Evolutionary conservation across 2,329 filamentous ascomycete genomes (phyloP).

Genomic region (Blastomyces silverae): DNA sequence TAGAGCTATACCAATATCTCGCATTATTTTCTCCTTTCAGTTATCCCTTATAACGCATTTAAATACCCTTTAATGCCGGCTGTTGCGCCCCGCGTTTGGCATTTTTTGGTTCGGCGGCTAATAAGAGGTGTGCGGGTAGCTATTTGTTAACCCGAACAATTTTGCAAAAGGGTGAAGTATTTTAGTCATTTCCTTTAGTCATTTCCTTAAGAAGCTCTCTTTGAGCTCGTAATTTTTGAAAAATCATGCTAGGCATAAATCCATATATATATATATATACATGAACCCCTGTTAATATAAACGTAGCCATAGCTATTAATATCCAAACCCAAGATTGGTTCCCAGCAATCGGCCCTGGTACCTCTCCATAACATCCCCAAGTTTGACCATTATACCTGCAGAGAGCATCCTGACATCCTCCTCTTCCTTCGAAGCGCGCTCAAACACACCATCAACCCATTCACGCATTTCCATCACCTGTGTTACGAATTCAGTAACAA

Average conservation of each 20-base stretch:
- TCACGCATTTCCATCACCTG: slow-evolving; percentile 79
- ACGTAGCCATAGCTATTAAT: slow-evolving; percentile 22
- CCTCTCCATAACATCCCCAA: slow-evolving; percentile 74
- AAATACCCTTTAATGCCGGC: neutral
- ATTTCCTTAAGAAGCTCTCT: neutral
- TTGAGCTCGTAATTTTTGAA: neutral
- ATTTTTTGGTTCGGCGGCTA: neutral
- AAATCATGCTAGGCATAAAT: neutral
- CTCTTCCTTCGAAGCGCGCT: slow-evolving; percentile 43
- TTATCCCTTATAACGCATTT: neutral
- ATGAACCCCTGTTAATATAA: neutral
- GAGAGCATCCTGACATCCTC: slow-evolving; percentile 52
- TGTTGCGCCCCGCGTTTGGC: neutral
- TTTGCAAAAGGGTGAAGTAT: neutral
- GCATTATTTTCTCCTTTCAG: neutral
- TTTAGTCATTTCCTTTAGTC: neutral
- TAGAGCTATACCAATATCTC: neutral
- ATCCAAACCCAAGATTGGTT: slow-evolving; percentile 48
- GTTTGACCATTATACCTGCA: slow-evolving; percentile 70
- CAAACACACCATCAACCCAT: slow-evolving; percentile 75
- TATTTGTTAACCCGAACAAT: neutral
- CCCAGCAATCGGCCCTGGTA: slow-evolving; percentile 73
- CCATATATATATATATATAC: neutral
- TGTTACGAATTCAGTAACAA: slow-evolving; percentile 67
- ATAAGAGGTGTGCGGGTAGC: neutral